Conservation (phyloP, 73 alveolate genomes). For the Tetrahymena malaccensis region DNA sequence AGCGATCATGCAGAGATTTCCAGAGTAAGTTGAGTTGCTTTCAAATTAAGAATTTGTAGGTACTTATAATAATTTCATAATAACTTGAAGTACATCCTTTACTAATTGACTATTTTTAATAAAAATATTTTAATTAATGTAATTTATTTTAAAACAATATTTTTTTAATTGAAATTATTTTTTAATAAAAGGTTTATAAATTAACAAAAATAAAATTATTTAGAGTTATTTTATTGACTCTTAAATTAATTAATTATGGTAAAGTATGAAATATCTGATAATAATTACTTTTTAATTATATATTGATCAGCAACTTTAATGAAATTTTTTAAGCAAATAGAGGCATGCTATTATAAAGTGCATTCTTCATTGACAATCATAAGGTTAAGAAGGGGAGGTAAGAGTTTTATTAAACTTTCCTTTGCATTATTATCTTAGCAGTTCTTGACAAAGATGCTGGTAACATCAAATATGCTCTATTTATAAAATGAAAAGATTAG, state of each 20-base stretch:
- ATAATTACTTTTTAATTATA: slow-evolving; percentile 19
- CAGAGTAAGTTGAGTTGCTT: slow-evolving; percentile 30
- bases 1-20: slow-evolving; percentile 34
- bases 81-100: slow-evolving; percentile 30
- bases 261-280: neutral
- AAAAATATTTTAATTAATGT: neutral
- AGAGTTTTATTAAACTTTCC: slow-evolving; percentile 18
- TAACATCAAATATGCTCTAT: slow-evolving; percentile 10
- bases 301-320: slow-evolving; percentile 16
- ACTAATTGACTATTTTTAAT: slow-evolving; percentile 4
- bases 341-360: slow-evolving; percentile 19
- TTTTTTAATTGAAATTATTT: too few relatives aligned
- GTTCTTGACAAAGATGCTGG: slow-evolving; percentile 25
- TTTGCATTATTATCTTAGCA: slow-evolving; percentile 29
- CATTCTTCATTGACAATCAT: slow-evolving; percentile 31
- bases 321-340: slow-evolving; percentile 33
- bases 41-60: slow-evolving; percentile 28
- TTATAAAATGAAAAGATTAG: too few relatives aligned
- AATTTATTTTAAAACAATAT: too few relatives aligned
- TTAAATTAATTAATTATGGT: neutral
- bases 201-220: too few relatives aligned
- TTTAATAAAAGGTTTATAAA: too few relatives aligned
- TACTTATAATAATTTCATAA: slow-evolving; percentile 22
- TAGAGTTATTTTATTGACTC: too few relatives aligned
- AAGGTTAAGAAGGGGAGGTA: slow-evolving; percentile 35